A percentile compares a stretch with the other conserved stretches of the same genome.
phyloP scores from a whole-genome alignment of 2,329 filamentous ascomycete genomes.

The Aspergillus eucalypticola region DNA sequence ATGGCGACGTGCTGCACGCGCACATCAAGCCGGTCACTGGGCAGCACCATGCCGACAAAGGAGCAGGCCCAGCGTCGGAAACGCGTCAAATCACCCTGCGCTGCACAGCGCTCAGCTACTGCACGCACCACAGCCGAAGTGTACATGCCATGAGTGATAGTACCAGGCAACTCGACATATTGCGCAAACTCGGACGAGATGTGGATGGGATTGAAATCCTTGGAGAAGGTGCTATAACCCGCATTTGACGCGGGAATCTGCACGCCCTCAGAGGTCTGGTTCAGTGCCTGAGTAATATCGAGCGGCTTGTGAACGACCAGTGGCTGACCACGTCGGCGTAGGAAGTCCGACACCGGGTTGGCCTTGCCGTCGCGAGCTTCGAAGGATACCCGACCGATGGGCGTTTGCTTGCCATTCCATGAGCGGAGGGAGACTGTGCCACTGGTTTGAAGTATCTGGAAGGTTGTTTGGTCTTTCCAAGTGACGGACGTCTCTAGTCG shows the following conservation, averaged over 20 bases:
- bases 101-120: conserved; percentile 34
- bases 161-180: conserved; percentile 89
- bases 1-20: conserved; percentile 92
- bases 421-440: not conserved
- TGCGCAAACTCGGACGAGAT: conserved; percentile 94
- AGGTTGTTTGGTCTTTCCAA: not conserved
- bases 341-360: conserved; percentile 12
- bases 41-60: conserved; percentile 94
- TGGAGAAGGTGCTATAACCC: conserved; percentile 92
- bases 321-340: conserved; percentile 4
- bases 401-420: not conserved
- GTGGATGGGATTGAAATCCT: conserved; percentile 97
- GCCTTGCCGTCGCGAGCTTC: not conserved
- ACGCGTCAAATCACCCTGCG: conserved; percentile 87
- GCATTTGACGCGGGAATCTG: conserved; percentile 60
- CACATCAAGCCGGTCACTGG: conserved; percentile 87
- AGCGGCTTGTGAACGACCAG: not conserved
- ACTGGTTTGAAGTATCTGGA: not conserved
- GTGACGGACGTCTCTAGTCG: not conserved
- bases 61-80: conserved; percentile 70
- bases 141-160: conserved; percentile 98
- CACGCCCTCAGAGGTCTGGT: not conserved
- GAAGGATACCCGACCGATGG: not conserved
- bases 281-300: not conserved
- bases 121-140: conserved; percentile 87